phyloP scores from a whole-genome alignment of 805 yeast species.

The Cyberlindnera meyerae region DNA sequence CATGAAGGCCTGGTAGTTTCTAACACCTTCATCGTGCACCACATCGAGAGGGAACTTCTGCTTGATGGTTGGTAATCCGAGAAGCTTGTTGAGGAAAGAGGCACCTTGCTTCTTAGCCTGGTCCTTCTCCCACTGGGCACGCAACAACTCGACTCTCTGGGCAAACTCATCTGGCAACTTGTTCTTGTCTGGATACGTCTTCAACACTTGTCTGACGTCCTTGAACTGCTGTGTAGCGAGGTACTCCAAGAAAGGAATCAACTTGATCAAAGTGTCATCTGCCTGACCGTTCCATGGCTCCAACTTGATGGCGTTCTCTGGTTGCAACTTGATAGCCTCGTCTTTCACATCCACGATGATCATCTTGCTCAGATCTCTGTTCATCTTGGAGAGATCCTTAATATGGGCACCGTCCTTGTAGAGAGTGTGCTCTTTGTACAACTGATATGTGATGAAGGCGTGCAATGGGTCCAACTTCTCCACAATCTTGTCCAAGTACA shows the following conservation, averaged over 20 bases:
- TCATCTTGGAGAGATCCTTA: conserved; percentile 84
- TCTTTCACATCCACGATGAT: conserved; percentile 75
- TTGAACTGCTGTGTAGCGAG: conserved; percentile 78
- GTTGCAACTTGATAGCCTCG: conserved; percentile 73
- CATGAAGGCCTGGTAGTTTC: conserved; percentile 78
- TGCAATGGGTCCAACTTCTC: conserved; percentile 90
- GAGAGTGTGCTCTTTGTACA: conserved; percentile 83
- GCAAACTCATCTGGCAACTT: conserved; percentile 75
- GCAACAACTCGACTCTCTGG: conserved; percentile 68
- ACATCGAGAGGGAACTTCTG: conserved; percentile 69
- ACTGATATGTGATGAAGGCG: conserved; percentile 80
- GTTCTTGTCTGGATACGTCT: conserved; percentile 61
- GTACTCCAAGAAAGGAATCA: conserved; percentile 93
- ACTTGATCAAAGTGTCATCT: conserved; percentile 71
- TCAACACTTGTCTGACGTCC: conserved; percentile 87
- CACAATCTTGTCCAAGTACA: conserved; percentile 78
- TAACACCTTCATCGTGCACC: conserved; percentile 88
- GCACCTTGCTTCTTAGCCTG: conserved; percentile 37
- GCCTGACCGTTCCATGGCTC: conserved; percentile 82
- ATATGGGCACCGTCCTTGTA: conserved; percentile 84
- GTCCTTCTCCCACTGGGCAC: conserved; percentile 65
- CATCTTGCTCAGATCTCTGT: conserved; percentile 83
- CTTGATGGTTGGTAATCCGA: conserved; percentile 56
- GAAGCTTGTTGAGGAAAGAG: conserved; percentile 51
- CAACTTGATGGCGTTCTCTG: conserved; percentile 88